Base-by-base conservation (phyloP, 768 basidiomycete genomes). In the Xerocomellus chrysenteron region DNA sequence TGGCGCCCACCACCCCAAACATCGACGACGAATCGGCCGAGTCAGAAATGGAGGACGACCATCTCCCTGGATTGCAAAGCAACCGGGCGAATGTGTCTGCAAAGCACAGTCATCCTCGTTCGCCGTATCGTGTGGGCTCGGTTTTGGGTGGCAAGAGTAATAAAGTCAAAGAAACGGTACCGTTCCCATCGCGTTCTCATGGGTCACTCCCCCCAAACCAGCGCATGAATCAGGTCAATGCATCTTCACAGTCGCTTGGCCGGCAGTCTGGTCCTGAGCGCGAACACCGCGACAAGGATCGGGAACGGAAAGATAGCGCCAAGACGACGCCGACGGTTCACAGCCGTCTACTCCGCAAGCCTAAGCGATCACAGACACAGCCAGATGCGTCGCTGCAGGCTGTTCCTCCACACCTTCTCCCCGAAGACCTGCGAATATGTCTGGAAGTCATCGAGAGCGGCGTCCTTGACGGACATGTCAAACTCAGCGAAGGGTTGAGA, bases 381-480 rank as follows among this genome's bases (percentile, higher is more conserved):
- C 67, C 78, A 1, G 77, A 82, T 39, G 69, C 73, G 24, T 70
- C 81, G 4, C 71, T 83, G 48, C 64, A 67, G 43, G 78, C 83
- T 7, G 77, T 92, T 17, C 80, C 88, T 7, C 89, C 91, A 0
- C 86, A 87, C 67, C 85, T 88, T 54, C 71, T 99, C 8, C 96
- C 97, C 7, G 91, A 93, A 47, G 94, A 95, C 66, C 69, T 99
- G 46, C 83, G 87, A 49, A 80, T 84, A 63, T 94, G 94, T 64
- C 75, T 98, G 8, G 90, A 94, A 68, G 90, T 93, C 13, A 84
- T 96, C 41, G 87, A 93, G 64, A 82, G 83, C 36, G 90, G 92
- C 26, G 91, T 98, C 44, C 78, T 97, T 50, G 87, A 91, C 41
- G 96, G 97, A 2, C 97, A 99, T 72, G 80, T 88, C 63, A 82